A percentile compares a stretch with the other conserved stretches of the same genome.
These are phyloP conservation scores for Linum tenue DNA, from an alignment of 345 rosid genomes.

Conservation along the genomic window DNA sequence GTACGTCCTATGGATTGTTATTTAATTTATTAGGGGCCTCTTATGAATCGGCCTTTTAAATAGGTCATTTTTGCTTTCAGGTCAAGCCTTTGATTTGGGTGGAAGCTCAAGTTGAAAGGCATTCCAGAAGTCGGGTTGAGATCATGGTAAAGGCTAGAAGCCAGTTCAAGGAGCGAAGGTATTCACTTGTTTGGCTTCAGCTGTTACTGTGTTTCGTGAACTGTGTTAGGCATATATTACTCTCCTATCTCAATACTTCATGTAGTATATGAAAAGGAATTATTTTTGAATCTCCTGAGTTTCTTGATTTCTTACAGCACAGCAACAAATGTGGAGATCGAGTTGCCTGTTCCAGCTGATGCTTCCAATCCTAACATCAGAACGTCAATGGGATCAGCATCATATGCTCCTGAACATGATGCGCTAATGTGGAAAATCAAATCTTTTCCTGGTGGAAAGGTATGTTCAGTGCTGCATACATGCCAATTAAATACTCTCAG, in stretches of 20 bases:
- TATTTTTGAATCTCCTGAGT: neutral
- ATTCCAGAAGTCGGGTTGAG: constrained; percentile 88
- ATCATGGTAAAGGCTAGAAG: constrained; percentile 84
- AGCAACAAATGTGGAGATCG: constrained; percentile 65
- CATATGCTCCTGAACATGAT: constrained; percentile 77
- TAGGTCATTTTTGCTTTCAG: constrained; percentile 21
- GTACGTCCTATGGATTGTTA: constrained; percentile 21
- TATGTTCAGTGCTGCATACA: constrained; percentile 10
- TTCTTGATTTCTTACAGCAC: constrained; percentile 30
- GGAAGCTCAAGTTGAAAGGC: constrained; percentile 88
- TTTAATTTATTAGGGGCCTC: neutral
- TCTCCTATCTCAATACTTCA: neutral
- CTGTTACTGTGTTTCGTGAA: no score
- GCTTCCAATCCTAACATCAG: constrained; percentile 82
- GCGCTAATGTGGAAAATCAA: constrained; percentile 71
- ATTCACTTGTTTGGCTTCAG: neutral
- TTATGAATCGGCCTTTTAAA: neutral
- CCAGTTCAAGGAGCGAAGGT: constrained; percentile 96
- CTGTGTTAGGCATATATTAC: no score
- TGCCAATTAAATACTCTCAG: no score
- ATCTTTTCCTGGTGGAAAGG: constrained; percentile 84
- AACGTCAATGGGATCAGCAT: constrained; percentile 89
- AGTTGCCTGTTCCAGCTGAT: constrained; percentile 62
- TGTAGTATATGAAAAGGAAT: neutral
- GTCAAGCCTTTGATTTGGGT: constrained; percentile 94